phyloP scores from a whole-genome alignment of 2,329 filamentous ascomycete genomes.

The Graphium sp. region DNA sequence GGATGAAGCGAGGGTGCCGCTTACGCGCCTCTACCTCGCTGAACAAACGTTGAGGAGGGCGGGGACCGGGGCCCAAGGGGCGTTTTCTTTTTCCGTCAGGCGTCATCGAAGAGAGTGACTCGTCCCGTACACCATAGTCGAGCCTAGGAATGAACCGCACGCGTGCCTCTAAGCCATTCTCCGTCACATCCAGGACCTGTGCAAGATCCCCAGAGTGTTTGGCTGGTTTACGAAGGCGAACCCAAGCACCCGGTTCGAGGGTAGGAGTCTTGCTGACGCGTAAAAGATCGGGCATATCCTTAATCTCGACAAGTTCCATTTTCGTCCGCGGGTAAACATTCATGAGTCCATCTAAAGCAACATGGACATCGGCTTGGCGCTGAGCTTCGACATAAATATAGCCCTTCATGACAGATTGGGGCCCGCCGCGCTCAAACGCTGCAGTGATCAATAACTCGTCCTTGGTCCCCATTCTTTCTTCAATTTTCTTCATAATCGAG shows the following conservation, averaged over 20 bases:
- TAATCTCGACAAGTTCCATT: conserved; percentile 79
- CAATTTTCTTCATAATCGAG: conserved; percentile 73
- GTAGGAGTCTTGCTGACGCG: conserved; percentile 74
- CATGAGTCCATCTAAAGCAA: conserved; percentile 66
- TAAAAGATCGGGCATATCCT: conserved; percentile 95
- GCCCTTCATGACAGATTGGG: conserved; percentile 70
- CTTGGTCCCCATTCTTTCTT: conserved; percentile 63
- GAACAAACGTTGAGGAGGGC: conserved; percentile 79
- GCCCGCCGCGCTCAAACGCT: conserved; percentile 74
- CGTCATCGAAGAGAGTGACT: conserved; percentile 28
- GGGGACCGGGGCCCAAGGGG: conserved; percentile 38
- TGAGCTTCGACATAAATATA: conserved; percentile 92
- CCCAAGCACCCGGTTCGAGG: conserved; percentile 78
- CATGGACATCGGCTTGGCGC: conserved; percentile 69
- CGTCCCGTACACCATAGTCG: conserved; percentile 81
- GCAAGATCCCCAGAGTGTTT: conserved; percentile 83
- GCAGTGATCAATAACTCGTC: conserved; percentile 73
- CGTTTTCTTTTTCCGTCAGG: conserved; percentile 69
- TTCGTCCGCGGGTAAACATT: conserved; percentile 83
- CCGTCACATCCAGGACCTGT: conserved; percentile 81
- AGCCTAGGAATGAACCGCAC: conserved; percentile 80
- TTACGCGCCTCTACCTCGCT: conserved; percentile 88
- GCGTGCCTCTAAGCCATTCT: conserved; percentile 77
- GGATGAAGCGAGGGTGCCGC: conserved; percentile 49
- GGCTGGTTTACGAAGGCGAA: conserved; percentile 64